Evolutionary conservation across 208 protist species (phyloP), one percentile per base, ranked within the genome.

Genomic region (Leishmania amazonensis): DNA sequence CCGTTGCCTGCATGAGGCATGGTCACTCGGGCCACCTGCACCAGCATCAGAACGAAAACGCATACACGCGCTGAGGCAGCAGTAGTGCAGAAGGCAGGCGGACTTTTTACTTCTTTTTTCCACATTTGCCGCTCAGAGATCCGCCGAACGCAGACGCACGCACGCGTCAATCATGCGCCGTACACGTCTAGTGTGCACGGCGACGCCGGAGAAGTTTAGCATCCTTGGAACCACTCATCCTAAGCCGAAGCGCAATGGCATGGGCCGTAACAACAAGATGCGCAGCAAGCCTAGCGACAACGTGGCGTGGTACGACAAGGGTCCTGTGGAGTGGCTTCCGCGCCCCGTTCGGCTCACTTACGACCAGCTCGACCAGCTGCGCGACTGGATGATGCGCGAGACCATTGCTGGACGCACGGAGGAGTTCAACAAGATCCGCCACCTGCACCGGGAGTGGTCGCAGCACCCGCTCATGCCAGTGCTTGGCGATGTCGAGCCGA

Each of bases 351-450:
- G 93, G 7, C 81, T 98, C 35, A 96, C 87, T 17, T 95, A 96
- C 83, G 87, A 90, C 47, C 91, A 96, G 77, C 76, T 97, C 13
- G 93, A 98, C 64, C 81, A 92, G 73, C 87, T 97, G 71, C 92
- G 93, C 11, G 90, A 95, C 73, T 98, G 92, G 92, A 96, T 97
- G 95, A 98, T 98, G 95, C 87, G 89, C 11, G 95, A 94, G 74
- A 97, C 93, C 3, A 89, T 98, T 0, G 85, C 94, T 54, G 91
- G 90, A 0, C 79, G 86, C 24, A 92, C 78, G 21, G 90, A 93
- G 35, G 91, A 91, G 77, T 93, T 98, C 80, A 88, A 95, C 74
- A 81, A 86, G 13, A 95, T 97, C 73, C 89, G 95, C 17, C 86
- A 92, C 42, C 78, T 98, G 42, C 95, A 98, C 75, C 88, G 92